Conservation (phyloP, 306 rosid genomes). For the Begonia fuchsioides region DNA sequence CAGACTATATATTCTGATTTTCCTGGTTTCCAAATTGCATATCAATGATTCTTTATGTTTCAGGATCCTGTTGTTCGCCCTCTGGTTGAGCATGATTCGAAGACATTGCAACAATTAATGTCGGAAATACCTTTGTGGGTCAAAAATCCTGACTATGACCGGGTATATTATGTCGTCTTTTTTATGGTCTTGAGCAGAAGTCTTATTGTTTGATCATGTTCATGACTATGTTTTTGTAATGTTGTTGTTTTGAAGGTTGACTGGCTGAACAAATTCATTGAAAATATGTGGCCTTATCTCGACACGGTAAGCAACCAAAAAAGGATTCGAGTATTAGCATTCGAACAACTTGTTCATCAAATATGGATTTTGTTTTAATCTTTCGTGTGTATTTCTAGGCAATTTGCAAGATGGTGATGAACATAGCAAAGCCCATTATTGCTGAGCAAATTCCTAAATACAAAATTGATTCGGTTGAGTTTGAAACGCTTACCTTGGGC, state of each 20-base stretch:
- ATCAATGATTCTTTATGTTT: no score
- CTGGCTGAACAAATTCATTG: conserved; percentile 72
- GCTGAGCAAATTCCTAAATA: conserved; percentile 72
- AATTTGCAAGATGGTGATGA: conserved; percentile 63
- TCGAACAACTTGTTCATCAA: no score
- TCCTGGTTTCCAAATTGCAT: no score
- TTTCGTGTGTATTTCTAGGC: conserved; percentile 31
- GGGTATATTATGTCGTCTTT: conserved; percentile 19
- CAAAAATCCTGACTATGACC: conserved; percentile 75
- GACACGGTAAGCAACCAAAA: conserved; percentile 42
- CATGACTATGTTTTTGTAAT: no score
- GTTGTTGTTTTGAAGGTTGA: conserved; percentile 38
- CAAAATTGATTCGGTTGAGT: conserved; percentile 66
- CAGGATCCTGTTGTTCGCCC: no score
- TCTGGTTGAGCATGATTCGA: conserved; percentile 47
- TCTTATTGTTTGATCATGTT: no score
- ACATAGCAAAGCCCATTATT: conserved; percentile 70
- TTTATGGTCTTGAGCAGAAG: no score
- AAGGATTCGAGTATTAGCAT: no score
- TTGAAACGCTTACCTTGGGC: conserved; percentile 66
- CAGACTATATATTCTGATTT: no score
- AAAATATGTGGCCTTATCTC: conserved; percentile 91
- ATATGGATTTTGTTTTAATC: background rate
- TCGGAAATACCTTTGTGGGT: conserved; percentile 85
- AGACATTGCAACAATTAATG: conserved; percentile 45